A percentile compares a stretch with the other conserved stretches of the same genome.
Conservation (phyloP, 1,139 yeast genomes). For the Scheffersomyces insectosa region DNA sequence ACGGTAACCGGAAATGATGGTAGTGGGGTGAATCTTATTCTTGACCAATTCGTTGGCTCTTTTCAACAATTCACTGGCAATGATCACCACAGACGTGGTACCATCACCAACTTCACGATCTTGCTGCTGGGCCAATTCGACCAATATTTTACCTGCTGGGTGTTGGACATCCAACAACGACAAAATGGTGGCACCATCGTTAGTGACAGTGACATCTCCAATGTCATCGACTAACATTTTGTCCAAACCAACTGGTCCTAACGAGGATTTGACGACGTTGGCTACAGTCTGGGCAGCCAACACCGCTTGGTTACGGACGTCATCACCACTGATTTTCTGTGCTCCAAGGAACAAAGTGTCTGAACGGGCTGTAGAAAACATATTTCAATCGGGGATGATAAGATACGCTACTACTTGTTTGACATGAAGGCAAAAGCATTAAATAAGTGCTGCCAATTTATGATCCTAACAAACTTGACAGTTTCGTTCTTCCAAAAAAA, state of each 20-base stretch:
- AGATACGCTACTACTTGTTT: too few relatives aligned
- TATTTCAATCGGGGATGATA: constrained; percentile 9
- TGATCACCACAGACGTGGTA: constrained; percentile 92
- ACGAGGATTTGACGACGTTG: constrained; percentile 92
- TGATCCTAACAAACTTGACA: too few relatives aligned
- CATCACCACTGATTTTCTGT: constrained; percentile 94
- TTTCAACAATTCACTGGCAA: constrained; percentile 88
- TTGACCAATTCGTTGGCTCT: constrained; percentile 94
- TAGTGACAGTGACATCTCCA: constrained; percentile 98
- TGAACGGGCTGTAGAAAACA: constrained; percentile 71
- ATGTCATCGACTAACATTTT: constrained; percentile 99
- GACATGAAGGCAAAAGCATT: too few relatives aligned
- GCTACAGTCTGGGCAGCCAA: constrained; percentile 96
- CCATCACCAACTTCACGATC: constrained; percentile 99
- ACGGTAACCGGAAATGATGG: constrained; percentile 94
- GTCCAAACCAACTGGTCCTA: constrained; percentile 98
- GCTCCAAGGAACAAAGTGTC: constrained; percentile 94
- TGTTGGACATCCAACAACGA: constrained; percentile 93
- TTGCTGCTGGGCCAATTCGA: constrained; percentile 97
- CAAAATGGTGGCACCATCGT: constrained; percentile 97
- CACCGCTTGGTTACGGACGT: constrained; percentile 93
- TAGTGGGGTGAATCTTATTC: constrained; percentile 94
- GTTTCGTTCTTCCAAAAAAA: too few relatives aligned
- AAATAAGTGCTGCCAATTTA: too few relatives aligned
- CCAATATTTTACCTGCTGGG: constrained; percentile 97